Evolutionary conservation across 139 green algal genomes (phyloP), one percentile per base, ranked within the genome.

Genomic region (Micractinium conductrix): DNA sequence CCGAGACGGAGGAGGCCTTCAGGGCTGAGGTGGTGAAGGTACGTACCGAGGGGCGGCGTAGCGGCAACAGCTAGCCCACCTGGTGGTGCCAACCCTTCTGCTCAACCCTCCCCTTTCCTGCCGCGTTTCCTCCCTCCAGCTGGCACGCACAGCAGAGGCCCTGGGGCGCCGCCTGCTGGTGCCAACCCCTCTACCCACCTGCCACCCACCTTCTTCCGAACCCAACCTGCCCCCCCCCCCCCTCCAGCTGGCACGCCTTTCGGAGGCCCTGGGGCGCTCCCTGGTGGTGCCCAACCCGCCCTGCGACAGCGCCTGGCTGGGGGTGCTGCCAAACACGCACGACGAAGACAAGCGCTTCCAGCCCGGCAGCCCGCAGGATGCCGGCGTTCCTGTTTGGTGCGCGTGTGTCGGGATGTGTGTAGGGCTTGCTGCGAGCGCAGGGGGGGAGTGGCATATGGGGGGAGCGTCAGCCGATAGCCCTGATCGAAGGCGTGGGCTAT

Each of bases 251-350:
- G 33, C 65, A 16, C 65, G 65, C n/a, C 33, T 72, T 10, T 33
- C 65, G 16, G 33, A 19, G 65, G 65, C 65, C 12, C n/a, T 72
- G 65, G 65, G 65, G 33, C 65, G 65, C n/a, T 33, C 33, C 65
- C 43, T 72, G 2, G 65, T 72, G 65, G 33, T 33, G 10, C 65
- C 65, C 33, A 72, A 44, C 65, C 65, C 65, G 33, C 65, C 65
- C 65, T 72, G 65, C 65, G 65, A 72, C 65, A 72, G 65, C 33
- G 33, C 37, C 1, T 44, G 65, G 65, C 65, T 72, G 65, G 65
- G 65, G 33, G 65, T 72, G 28, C 43, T 72, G 2, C 33, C 33
- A 12, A 72, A 72, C 35, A 33, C 42, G 65, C 65, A 72, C 33
- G 28, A 3, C 14, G 65, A 72, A 1, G 26, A 72, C 65, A 43